phyloP scores from a whole-genome alignment of 2,329 filamentous ascomycete genomes.

The Chrysoporthe deuterocubensis region DNA sequence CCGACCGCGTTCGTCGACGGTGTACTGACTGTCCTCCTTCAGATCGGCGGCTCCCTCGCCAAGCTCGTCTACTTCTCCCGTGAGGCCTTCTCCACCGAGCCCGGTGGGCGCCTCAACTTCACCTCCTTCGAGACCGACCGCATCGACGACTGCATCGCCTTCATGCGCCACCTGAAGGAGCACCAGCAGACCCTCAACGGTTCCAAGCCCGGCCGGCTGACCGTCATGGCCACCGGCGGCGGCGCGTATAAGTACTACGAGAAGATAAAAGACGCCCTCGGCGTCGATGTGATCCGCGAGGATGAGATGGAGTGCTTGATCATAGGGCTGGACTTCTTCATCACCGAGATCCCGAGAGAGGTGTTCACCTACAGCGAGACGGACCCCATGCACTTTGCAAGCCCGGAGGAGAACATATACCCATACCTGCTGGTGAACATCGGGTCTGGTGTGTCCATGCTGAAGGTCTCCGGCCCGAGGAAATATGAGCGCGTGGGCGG shows the following conservation, averaged over 20 bases:
- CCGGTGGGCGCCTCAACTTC: constrained; percentile 91
- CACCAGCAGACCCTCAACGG: constrained; percentile 80
- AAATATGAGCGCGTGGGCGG: constrained; percentile 91
- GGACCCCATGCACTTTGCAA: constrained; percentile 87
- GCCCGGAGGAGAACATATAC: constrained; percentile 80
- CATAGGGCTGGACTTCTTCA: constrained; percentile 97
- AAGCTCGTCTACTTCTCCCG: constrained; percentile 98
- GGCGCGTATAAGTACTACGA: constrained; percentile 98
- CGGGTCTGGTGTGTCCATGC: constrained; percentile 93
- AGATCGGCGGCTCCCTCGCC: constrained; percentile 94
- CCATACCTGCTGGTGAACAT: constrained; percentile 98
- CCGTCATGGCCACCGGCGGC: constrained; percentile 93
- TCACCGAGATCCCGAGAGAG: constrained; percentile 94
- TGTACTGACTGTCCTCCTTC: constrained; percentile 24
- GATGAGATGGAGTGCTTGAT: constrained; percentile 99
- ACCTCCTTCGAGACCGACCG: constrained; percentile 94
- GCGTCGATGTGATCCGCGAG: constrained; percentile 86
- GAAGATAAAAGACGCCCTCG: constrained; percentile 79
- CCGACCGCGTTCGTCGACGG: not conserved
- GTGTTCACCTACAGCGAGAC: constrained; percentile 95
- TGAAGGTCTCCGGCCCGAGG: constrained; percentile 90
- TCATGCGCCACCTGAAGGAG: constrained; percentile 83
- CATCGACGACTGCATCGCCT: constrained; percentile 91
- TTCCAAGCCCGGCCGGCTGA: constrained; percentile 71
- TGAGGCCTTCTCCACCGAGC: constrained; percentile 77